phyloP scores from a whole-genome alignment of 2,329 filamentous ascomycete genomes.

The Botrytis sinoallii region DNA sequence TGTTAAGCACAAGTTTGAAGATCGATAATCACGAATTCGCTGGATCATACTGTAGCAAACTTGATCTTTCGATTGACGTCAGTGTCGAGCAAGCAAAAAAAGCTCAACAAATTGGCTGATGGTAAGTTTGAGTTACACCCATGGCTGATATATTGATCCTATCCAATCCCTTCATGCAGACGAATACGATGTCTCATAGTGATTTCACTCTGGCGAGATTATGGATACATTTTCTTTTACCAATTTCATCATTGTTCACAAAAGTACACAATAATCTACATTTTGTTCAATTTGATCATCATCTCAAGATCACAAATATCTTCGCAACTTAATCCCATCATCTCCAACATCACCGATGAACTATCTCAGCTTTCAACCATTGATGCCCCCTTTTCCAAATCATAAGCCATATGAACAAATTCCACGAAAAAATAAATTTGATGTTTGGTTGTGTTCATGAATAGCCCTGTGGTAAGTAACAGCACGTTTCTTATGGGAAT shows the following conservation, averaged over 20 bases:
- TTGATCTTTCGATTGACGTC: neutral
- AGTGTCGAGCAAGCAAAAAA: neutral
- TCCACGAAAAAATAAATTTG: no score
- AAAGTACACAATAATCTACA: neutral
- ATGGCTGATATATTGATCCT: neutral
- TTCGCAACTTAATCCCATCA: neutral
- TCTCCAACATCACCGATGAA: no score
- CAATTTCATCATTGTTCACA: neutral
- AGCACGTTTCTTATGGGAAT: neutral
- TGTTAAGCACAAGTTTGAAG: neutral
- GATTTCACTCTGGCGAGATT: neutral
- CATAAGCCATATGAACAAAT: no score
- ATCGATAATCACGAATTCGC: neutral
- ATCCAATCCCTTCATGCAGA: neutral
- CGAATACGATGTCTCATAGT: no score
- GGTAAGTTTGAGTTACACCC: neutral
- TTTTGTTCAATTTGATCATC: neutral
- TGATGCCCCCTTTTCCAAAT: no score
- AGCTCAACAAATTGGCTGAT: neutral
- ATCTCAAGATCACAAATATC: neutral
- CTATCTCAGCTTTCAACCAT: no score
- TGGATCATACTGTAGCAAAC: neutral
- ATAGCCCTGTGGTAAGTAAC: neutral
- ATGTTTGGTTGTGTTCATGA: neutral
- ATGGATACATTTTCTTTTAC: neutral